These are phyloP conservation scores for Emergomyces orientalis DNA, from an alignment of 2,329 filamentous ascomycete genomes.

Conservation along the genomic window DNA sequence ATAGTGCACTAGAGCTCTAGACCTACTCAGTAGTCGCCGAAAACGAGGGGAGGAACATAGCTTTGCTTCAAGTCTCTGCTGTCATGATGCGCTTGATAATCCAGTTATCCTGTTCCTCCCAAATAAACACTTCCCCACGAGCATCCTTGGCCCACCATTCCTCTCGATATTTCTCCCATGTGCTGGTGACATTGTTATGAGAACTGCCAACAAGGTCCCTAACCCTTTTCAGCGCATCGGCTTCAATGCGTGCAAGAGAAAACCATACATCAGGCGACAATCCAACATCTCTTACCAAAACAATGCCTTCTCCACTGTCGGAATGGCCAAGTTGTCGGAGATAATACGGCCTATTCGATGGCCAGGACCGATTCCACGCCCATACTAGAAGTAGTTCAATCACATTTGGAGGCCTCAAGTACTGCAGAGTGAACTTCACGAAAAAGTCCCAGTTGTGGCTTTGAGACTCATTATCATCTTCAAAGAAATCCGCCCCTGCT, in stretches of 20 bases:
- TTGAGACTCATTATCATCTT: not conserved
- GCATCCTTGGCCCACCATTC: not conserved
- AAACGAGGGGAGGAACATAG: not conserved
- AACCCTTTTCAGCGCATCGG: not conserved
- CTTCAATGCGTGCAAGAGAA: not conserved
- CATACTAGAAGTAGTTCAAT: conserved; percentile 8
- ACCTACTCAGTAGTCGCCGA: too few relatives aligned
- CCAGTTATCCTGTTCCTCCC: too few relatives aligned
- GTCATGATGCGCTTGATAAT: not conserved
- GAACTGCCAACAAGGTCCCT: not conserved
- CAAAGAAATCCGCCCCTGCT: not conserved
- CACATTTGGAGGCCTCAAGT: conserved; percentile 7
- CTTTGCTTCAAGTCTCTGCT: not conserved
- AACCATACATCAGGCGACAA: not conserved
- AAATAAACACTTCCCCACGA: not conserved
- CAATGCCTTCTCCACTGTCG: not conserved
- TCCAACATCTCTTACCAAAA: not conserved
- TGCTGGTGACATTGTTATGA: not conserved
- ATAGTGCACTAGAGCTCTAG: not conserved
- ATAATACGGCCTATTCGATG: conserved; percentile 7
- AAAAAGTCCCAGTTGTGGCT: not conserved
- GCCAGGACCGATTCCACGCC: conserved; percentile 4
- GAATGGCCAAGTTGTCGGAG: conserved; percentile 6
- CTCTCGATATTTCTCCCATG: not conserved
- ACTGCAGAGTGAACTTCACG: not conserved